Evolutionary conservation across 768 basidiomycete genomes (phyloP), one percentile per base, ranked within the genome.

Genomic region (Russula sp.): DNA sequence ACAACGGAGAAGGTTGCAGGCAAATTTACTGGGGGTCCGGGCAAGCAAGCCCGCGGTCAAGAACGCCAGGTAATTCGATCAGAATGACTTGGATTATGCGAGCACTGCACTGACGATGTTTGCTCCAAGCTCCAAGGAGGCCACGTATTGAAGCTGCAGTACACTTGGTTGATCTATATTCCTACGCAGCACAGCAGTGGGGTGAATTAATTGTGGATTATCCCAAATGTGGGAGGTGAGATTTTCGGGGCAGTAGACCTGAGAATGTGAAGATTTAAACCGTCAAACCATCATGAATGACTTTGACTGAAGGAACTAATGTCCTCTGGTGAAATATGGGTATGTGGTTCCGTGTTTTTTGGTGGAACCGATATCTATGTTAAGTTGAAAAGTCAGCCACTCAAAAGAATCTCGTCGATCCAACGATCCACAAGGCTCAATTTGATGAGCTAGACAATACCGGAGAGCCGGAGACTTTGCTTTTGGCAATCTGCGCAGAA

Each of bases 61-160:
- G 58, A 66, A 34, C 66, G 66, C 32, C n/a, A 67, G 64, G 66
- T 67, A 46, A n/a, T n/a, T n/a, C n/a, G n/a, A 39, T 29, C 29
- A 7, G 25, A 46, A 18, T 10, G 16, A 53, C 20, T 16, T 56
- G 46, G 18, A 14, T 13, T 2, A 2, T 34, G 18, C 16, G 35
- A 47, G 38, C 45, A 14, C 20, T 38, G 39, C n/a, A 8, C n/a
- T n/a, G n/a, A n/a, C n/a, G n/a, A n/a, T n/a, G n/a, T n/a, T n/a
- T n/a, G n/a, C n/a, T n/a, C n/a, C n/a, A n/a, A n/a, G n/a, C n/a
- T n/a, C n/a, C n/a, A n/a, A n/a, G n/a, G n/a, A n/a, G n/a, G n/a
- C n/a, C n/a, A n/a, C n/a, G n/a, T 60, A 34, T 41, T 58, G 32
- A n/a, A 5, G n/a, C 7, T 13, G 22, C 9, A 25, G n/a, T n/a